Evolutionary conservation across 2,329 filamentous ascomycete genomes (phyloP).

Genomic region (Dendrostoma leiphaemia): DNA sequence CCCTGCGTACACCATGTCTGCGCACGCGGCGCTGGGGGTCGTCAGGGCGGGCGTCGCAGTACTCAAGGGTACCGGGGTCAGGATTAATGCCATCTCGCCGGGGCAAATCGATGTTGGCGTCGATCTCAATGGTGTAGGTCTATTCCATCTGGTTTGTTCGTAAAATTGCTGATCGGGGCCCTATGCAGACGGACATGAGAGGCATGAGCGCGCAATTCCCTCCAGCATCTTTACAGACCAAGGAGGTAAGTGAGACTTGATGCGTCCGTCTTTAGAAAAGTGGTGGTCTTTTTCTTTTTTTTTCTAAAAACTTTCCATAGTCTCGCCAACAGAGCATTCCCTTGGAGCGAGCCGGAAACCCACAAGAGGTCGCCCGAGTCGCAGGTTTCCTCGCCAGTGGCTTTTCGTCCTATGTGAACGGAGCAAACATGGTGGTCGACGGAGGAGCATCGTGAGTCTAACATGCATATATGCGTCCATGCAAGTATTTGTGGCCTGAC

Average conservation of each 20-base stretch:
- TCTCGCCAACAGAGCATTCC: slow-evolving; percentile 51
- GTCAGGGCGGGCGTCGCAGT: slow-evolving; percentile 56
- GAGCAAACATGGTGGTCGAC: slow-evolving; percentile 61
- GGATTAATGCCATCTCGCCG: slow-evolving; percentile 53
- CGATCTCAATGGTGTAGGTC: slow-evolving; percentile 40
- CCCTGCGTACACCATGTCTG: slow-evolving; percentile 58
- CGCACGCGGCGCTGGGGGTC: slow-evolving; percentile 59
- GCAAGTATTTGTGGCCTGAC: too few relatives aligned
- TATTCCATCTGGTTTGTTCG: background rate
- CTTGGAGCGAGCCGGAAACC: slow-evolving; percentile 54
- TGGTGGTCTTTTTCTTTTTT: too few relatives aligned
- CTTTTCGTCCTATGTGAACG: slow-evolving; percentile 62
- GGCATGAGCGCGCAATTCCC: slow-evolving; percentile 54
- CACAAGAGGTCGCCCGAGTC: slow-evolving; percentile 58
- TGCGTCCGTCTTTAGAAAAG: too few relatives aligned
- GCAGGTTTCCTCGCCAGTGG: slow-evolving; percentile 62
- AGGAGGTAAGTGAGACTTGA: slow-evolving; percentile 32
- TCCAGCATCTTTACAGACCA: slow-evolving; percentile 50
- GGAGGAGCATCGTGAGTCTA: slow-evolving; percentile 47
- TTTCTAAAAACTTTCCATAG: slow-evolving; percentile 20
- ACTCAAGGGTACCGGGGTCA: slow-evolving; percentile 56
- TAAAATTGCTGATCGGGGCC: too few relatives aligned
- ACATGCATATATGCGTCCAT: too few relatives aligned
- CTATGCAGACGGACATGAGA: slow-evolving; percentile 46
- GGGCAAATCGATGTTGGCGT: slow-evolving; percentile 40